Conservation (phyloP, 495 filamentous ascomycete species). For the Neurospora sp. region DNA sequence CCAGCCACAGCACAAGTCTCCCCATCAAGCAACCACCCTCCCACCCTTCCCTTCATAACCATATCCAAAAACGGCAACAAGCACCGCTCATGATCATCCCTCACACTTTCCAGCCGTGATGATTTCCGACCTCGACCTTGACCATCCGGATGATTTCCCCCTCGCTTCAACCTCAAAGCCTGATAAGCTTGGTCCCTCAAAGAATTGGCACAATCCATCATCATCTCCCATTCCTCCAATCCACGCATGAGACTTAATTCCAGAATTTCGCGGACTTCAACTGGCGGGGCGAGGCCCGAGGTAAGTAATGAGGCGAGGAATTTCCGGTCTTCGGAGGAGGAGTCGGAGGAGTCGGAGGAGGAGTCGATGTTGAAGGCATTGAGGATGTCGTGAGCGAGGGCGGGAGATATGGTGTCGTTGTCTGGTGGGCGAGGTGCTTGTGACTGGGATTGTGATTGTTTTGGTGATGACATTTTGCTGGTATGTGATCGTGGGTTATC, state of each 20-base stretch:
- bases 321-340: conserved; percentile 9
- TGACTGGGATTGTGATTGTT: background rate
- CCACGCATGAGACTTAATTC: conserved; percentile 17
- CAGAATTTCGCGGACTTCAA: conserved; percentile 16
- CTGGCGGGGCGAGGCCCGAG: conserved; percentile 9
- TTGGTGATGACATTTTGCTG: background rate
- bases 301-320: conserved; percentile 17
- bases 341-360: conserved; percentile 7
- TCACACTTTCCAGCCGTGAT: background rate
- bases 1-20: background rate
- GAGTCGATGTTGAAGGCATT: conserved; percentile 20
- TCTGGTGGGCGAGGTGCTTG: background rate
- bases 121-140: background rate
- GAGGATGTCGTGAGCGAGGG: conserved; percentile 4
- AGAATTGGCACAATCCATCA: conserved; percentile 18
- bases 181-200: conserved; percentile 6
- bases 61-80: background rate
- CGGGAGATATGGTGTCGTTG: background rate
- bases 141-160: background rate
- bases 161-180: background rate
- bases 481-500: background rate
- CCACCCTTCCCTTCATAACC: background rate
- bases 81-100: background rate
- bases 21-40: background rate
- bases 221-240: conserved; percentile 25